Evolutionary conservation across 768 basidiomycete genomes (phyloP).

Genomic region (Rubroboletus pulcherrimus): DNA sequence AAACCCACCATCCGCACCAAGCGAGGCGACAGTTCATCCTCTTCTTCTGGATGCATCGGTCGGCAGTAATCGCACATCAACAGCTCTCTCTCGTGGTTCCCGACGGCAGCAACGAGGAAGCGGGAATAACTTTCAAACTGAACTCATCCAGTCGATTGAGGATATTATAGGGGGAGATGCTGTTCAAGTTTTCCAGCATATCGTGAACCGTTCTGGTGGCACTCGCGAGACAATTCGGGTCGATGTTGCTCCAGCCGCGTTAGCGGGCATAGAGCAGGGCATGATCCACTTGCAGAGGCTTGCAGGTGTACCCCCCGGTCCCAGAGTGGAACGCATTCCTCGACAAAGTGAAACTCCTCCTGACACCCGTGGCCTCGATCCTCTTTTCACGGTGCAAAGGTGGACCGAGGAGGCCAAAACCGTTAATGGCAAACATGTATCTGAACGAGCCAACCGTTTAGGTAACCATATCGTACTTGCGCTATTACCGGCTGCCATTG

Average conservation of each 20-base stretch:
- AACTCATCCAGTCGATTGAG: constrained; percentile 74
- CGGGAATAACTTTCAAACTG: constrained; percentile 43
- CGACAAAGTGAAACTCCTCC: constrained; percentile 46
- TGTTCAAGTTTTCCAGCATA: constrained; percentile 78
- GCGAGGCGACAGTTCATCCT: constrained; percentile 77
- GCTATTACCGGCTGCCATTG: constrained; percentile 76
- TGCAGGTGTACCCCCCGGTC: constrained; percentile 45
- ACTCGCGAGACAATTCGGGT: constrained; percentile 69
- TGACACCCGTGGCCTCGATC: constrained; percentile 55
- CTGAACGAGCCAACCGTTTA: constrained; percentile 63
- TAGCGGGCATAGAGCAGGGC: constrained; percentile 58
- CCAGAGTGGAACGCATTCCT: constrained; percentile 57
- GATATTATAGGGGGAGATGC: constrained; percentile 79
- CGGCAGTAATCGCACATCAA: constrained; percentile 40
- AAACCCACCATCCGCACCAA: constrained; percentile 45
- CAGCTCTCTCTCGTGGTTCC: constrained; percentile 43
- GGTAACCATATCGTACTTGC: constrained; percentile 68
- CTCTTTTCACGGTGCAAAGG: constrained; percentile 75
- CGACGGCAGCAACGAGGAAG: constrained; percentile 58
- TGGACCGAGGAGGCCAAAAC: constrained; percentile 90
- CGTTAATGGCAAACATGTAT: constrained; percentile 68
- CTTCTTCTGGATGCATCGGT: constrained; percentile 65
- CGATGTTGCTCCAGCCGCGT: constrained; percentile 64
- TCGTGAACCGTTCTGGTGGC: constrained; percentile 60
- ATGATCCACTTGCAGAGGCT: constrained; percentile 47